Evolutionary conservation across 2,329 filamentous ascomycete species (phyloP).

Genomic region (Cercospora berteroae): DNA sequence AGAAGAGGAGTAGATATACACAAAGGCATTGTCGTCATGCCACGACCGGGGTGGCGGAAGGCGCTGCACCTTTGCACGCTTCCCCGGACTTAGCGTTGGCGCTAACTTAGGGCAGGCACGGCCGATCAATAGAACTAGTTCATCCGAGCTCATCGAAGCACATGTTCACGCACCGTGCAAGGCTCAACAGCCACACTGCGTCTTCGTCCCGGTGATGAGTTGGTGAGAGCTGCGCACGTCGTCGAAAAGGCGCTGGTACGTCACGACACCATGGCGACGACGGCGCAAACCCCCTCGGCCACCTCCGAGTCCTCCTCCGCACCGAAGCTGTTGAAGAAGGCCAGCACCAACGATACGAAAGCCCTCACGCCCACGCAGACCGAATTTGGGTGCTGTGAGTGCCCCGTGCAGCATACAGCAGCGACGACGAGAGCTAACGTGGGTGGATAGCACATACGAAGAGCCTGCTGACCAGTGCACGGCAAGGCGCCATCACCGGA

Average conservation of each 20-base stretch:
- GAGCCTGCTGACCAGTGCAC: constrained; percentile 63
- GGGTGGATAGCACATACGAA: constrained; percentile 66
- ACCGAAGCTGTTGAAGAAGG: constrained; percentile 44
- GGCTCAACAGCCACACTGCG: not conserved
- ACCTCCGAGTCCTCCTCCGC: constrained; percentile 37
- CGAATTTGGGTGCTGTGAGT: constrained; percentile 24
- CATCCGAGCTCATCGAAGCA: not conserved
- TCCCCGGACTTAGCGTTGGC: constrained; percentile 5
- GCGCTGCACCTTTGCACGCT: not conserved
- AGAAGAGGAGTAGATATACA: not conserved
- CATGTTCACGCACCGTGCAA: not conserved
- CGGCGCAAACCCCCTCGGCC: constrained; percentile 40
- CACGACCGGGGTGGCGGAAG: constrained; percentile 6
- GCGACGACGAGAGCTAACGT: constrained; percentile 31
- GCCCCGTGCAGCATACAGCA: not conserved
- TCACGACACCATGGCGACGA: constrained; percentile 28
- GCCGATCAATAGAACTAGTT: constrained; percentile 4
- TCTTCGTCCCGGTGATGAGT: not conserved
- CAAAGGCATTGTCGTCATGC: not conserved
- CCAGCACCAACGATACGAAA: constrained; percentile 36
- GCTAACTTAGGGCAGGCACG: constrained; percentile 2
- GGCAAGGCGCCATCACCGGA: constrained; percentile 66
- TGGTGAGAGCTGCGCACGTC: not conserved
- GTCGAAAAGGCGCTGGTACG: not conserved
- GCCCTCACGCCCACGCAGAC: constrained; percentile 38